Conservation (phyloP, 192 early-diverging fungal genomes). For the Funneliformis geosporum region DNA sequence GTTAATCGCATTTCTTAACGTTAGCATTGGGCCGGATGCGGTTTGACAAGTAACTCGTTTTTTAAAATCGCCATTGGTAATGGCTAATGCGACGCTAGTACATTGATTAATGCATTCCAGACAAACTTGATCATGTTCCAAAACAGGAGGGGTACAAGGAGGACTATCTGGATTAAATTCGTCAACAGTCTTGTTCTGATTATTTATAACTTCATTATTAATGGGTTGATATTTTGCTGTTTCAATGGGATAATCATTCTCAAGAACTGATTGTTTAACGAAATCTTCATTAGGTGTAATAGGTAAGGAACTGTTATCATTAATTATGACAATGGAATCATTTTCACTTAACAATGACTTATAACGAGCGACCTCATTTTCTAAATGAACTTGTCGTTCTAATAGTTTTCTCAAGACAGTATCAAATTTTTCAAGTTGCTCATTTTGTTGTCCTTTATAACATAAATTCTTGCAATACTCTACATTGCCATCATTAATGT, state of each 20-base stretch:
- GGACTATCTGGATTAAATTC: not conserved
- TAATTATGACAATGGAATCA: constrained; percentile 26
- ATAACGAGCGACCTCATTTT: constrained; percentile 18
- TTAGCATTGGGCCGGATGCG: constrained; percentile 64
- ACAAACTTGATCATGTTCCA: constrained; percentile 12
- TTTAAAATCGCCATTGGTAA: constrained; percentile 60
- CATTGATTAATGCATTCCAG: constrained; percentile 11
- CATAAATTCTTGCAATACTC: not conserved
- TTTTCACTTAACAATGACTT: constrained; percentile 14
- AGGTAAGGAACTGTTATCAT: not conserved
- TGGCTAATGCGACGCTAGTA: constrained; percentile 36
- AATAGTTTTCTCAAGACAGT: constrained; percentile 4
- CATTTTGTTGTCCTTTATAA: not conserved
- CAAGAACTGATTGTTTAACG: not conserved
- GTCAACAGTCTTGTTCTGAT: not conserved
- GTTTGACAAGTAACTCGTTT: constrained; percentile 62
- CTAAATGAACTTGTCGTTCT: not conserved
- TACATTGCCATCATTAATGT: constrained; percentile 17
- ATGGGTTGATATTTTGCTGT: not conserved
- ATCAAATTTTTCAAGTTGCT: constrained; percentile 5
- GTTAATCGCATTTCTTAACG: constrained; percentile 74
- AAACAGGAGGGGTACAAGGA: not conserved
- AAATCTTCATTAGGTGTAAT: not conserved
- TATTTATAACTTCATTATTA: not conserved
- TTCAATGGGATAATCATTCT: not conserved